phyloP scores from a whole-genome alignment of 2,329 filamentous ascomycete genomes.

The Aspergillus ochraceus region DNA sequence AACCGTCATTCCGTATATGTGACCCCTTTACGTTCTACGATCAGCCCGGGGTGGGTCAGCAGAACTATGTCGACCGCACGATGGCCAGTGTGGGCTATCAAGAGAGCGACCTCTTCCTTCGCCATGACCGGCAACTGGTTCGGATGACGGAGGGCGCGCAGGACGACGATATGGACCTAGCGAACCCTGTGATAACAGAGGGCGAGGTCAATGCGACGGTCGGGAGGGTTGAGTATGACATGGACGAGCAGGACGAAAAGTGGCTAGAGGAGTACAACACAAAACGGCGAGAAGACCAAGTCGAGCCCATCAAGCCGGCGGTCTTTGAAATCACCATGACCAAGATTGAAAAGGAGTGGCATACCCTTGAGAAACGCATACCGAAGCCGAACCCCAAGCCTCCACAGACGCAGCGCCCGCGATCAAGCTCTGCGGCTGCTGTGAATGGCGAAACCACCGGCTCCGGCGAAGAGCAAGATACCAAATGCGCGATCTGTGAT shows the following conservation, averaged over 20 bases:
- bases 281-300: constrained; percentile 69
- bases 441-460: constrained; percentile 88
- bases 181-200: constrained; percentile 56
- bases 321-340: constrained; percentile 98
- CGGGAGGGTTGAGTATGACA: constrained; percentile 94
- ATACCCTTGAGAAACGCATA: constrained; percentile 91
- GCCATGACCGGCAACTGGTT: constrained; percentile 71
- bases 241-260: constrained; percentile 98
- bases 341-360: constrained; percentile 98
- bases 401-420: constrained; percentile 86
- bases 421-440: constrained; percentile 90
- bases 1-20: constrained; percentile 48
- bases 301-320: constrained; percentile 84
- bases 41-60: constrained; percentile 78
- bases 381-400: constrained; percentile 96
- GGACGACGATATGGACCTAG: constrained; percentile 63
- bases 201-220: constrained; percentile 60
- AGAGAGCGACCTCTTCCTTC: constrained; percentile 84
- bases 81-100: constrained; percentile 97
- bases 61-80: constrained; percentile 90
- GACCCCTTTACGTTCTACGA: constrained; percentile 59
- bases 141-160: constrained; percentile 62
- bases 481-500: constrained; percentile 95
- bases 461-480: constrained; percentile 88
- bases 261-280: constrained; percentile 87